Evolutionary conservation across 192 early-diverging fungal species (phyloP).

Genomic region (Coemansia sp.): DNA sequence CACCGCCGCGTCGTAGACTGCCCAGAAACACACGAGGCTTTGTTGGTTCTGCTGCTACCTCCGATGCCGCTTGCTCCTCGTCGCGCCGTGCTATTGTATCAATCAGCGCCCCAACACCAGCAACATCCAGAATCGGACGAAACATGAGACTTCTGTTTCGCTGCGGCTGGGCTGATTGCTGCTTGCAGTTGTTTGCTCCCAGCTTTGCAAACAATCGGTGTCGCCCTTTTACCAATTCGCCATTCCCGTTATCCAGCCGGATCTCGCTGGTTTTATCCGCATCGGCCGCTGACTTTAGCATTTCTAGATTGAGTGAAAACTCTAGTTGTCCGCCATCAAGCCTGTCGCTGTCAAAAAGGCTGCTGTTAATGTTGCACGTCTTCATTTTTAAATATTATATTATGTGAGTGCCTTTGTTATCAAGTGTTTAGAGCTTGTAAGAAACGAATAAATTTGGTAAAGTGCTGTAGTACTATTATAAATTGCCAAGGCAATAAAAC

Average conservation of each 20-base stretch:
- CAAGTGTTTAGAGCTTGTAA: too few species aligned
- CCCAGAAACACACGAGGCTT: conserved; percentile 13
- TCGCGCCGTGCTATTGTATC: conserved; percentile 21
- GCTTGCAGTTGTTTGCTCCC: background rate
- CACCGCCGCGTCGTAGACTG: conserved; percentile 24
- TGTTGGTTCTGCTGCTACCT: background rate
- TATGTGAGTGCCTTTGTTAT: too few species aligned
- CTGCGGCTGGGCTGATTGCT: background rate
- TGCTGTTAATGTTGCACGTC: conserved; percentile 2
- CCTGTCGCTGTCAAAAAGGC: background rate
- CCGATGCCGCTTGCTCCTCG: background rate
- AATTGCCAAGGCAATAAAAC: too few species aligned
- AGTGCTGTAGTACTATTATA: too few species aligned
- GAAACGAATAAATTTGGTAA: too few species aligned
- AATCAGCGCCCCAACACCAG: conserved; percentile 37
- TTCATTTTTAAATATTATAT: background rate
- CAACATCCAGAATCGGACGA: conserved; percentile 36
- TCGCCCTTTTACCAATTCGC: background rate
- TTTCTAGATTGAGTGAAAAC: conserved; percentile 4
- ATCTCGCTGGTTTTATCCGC: background rate
- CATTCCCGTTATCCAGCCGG: background rate
- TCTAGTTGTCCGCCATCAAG: background rate
- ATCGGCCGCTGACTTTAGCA: background rate
- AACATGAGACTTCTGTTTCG: conserved; percentile 51
- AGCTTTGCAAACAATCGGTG: conserved; percentile 5